Evolutionary conservation across 495 filamentous ascomycete species (phyloP), one percentile per base, ranked within the genome.

Genomic region (Neurospora sublineolata): DNA sequence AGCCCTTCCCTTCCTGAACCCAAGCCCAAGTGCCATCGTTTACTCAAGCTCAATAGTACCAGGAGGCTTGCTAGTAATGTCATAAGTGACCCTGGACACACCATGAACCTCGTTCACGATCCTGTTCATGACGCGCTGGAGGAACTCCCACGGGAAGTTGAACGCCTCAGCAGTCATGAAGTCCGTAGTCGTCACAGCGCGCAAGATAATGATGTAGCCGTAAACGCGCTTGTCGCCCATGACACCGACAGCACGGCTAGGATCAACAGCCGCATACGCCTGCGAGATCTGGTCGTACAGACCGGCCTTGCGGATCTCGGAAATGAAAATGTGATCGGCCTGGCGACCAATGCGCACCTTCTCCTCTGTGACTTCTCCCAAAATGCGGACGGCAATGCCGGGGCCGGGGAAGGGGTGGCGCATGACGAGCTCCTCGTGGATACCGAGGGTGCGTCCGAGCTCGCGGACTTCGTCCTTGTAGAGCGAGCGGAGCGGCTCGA

Each of bases 21-120:
- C 9, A n/a, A 23, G 23, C 20, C n/a, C n/a, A 12, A 27, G 10
- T 33, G 30, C 4, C 9, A 12, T 3, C 64, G 10, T 72, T 79
- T 86, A 93, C 80, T 91, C 89, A 83, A 93, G 85, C 82, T 92
- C 91, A 76, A 92, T 92, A 5, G 89, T 92, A 71, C 89, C 92
- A 42, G 92, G 92, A 44, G 92, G 92, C 83, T 94, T 94, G 83
- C 89, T 92, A 27, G 92, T 92, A 68, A 89, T 84, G 72, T 89
- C 87, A 70, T 85, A 86, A 2, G 78, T 79, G 11, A 85, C 84
- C n/a, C 83, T 76, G 72, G 71, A 77, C 20, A 80, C 69, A 36
- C 93, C 93, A 70, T 91, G 81, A 5, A 97, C 92, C 81, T 97
- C 92, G 79, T 97, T 97, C 52, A 92, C 87, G 69, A 97, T 97